Evolutionary conservation across 495 filamentous ascomycete genomes (phyloP), one percentile per base, ranked within the genome.

Genomic region (Penicillium ucsense): DNA sequence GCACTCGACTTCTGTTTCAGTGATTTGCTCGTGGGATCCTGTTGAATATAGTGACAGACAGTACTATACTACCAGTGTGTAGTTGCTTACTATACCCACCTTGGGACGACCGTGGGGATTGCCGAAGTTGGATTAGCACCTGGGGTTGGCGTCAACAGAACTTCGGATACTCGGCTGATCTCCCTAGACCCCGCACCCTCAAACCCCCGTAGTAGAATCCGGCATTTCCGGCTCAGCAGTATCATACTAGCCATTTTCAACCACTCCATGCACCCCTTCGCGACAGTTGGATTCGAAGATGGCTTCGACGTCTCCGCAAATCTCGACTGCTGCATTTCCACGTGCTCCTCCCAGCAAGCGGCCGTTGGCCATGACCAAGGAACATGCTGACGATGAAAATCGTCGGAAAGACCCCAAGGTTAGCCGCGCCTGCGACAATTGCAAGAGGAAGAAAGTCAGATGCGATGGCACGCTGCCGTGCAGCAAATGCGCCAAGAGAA

Each of bases 371-470:
- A 31, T 20, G 20, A 20, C 20, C 20, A 20, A 20, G 1, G 20
- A 20, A 20, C 20, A 20, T 31, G 27, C 33, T 27, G 38, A 51
- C 6, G 34, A 41, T 8, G 44, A 52, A 28, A 52, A 52, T 20
- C 50, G 45, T 32, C 38, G 50, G 38, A 52, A 44, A 43, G 50
- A 52, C 32, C 49, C 50, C 9, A 52, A 52, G 29, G 45, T 55
- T 38, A 58, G 55, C 8, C 41, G 55, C 28, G 55, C 55, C 31
- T 58, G 55, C 41, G 55, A 58, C 48, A 47, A 10, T 27, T 58
- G 55, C 55, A 58, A 58, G 45, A 33, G 9, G 9, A 49, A 48
- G 27, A 61, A 58, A 30, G 46, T 53, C 5, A 45, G 52, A 38
- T 61, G 55, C 39, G 46, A 38, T 30, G 55, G 58, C 34, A 55